Conservation (phyloP, 2,329 filamentous ascomycete genomes). For the Diaporthe sp. region DNA sequence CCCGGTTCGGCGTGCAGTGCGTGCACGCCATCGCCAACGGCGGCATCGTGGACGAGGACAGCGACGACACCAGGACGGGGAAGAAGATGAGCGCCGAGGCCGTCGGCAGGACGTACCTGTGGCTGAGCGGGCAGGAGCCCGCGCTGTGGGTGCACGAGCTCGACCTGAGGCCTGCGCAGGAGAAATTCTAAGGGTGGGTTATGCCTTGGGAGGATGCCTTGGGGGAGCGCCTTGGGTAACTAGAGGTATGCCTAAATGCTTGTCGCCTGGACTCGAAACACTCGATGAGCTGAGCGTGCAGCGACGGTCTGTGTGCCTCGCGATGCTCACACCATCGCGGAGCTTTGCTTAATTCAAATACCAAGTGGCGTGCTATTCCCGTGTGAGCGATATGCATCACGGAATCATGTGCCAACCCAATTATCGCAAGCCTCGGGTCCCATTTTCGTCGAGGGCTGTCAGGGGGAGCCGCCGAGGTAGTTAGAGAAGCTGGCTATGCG, state of each 20-base stretch:
- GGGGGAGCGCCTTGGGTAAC: not conserved
- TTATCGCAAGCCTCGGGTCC: not conserved
- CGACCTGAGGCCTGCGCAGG: slow-evolving; percentile 37
- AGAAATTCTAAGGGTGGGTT: slow-evolving; percentile 27
- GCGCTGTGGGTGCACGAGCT: slow-evolving; percentile 40
- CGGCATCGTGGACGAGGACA: slow-evolving; percentile 64
- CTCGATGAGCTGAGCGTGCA: not conserved
- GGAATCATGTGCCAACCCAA: not conserved
- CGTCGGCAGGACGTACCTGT: slow-evolving; percentile 70
- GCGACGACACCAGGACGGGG: slow-evolving; percentile 61
- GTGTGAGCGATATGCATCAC: too few relatives aligned
- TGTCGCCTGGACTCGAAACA: slow-evolving; percentile 6
- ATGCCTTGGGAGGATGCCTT: not conserved
- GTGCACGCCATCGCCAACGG: slow-evolving; percentile 73
- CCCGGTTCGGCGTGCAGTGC: slow-evolving; percentile 68
- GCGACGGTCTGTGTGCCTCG: slow-evolving; percentile 16
- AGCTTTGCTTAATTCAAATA: not conserved
- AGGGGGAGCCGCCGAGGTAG: slow-evolving; percentile 16
- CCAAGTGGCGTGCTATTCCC: not conserved
- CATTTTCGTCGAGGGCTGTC: not conserved
- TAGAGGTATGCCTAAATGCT: not conserved
- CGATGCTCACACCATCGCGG: not conserved
- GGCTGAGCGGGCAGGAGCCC: slow-evolving; percentile 45
- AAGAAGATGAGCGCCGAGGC: slow-evolving; percentile 72
- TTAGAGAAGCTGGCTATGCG: slow-evolving; percentile 16